Percentiles rank a stretch among this genome's conserved stretches.
phyloP scores from a whole-genome alignment of 1,139 yeast species.

The Pichia sp. region DNA sequence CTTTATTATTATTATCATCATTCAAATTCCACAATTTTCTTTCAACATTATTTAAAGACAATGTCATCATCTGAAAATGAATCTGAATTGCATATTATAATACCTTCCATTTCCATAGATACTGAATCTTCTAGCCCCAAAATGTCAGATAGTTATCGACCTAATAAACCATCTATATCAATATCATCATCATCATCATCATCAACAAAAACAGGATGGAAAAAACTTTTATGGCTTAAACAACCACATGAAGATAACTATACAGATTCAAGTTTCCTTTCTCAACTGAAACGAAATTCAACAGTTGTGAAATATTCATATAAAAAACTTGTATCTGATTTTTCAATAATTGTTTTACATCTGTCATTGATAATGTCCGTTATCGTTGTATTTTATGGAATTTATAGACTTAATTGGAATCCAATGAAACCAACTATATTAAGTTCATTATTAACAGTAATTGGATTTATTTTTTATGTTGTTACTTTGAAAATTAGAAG shows the following conservation, averaged over 20 bases:
- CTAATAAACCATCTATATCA: background rate
- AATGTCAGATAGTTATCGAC: background rate
- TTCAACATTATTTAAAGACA: background rate
- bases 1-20: no score
- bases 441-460: slow-evolving; percentile 27
- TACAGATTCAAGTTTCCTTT: slow-evolving; percentile 72
- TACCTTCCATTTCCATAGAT: background rate
- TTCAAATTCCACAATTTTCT: no score
- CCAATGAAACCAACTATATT: slow-evolving; percentile 35
- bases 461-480: slow-evolving; percentile 31
- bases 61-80: slow-evolving; percentile 7
- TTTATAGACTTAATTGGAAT: slow-evolving; percentile 43
- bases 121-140: background rate
- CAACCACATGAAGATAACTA: slow-evolving; percentile 91
- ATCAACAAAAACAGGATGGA: slow-evolving; percentile 41
- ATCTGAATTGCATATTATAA: background rate
- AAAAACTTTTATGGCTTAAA: slow-evolving; percentile 76
- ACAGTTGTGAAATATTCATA: slow-evolving; percentile 67
- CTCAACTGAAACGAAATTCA: slow-evolving; percentile 71
- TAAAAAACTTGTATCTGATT: slow-evolving; percentile 58
- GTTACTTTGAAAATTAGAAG: slow-evolving; percentile 25
- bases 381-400: slow-evolving; percentile 54
- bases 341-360: slow-evolving; percentile 62
- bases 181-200: background rate
- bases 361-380: slow-evolving; percentile 56